Evolutionary conservation across 2,329 filamentous ascomycete species (phyloP), one percentile per base, ranked within the genome.

Genomic region (Beauveria varroae): DNA sequence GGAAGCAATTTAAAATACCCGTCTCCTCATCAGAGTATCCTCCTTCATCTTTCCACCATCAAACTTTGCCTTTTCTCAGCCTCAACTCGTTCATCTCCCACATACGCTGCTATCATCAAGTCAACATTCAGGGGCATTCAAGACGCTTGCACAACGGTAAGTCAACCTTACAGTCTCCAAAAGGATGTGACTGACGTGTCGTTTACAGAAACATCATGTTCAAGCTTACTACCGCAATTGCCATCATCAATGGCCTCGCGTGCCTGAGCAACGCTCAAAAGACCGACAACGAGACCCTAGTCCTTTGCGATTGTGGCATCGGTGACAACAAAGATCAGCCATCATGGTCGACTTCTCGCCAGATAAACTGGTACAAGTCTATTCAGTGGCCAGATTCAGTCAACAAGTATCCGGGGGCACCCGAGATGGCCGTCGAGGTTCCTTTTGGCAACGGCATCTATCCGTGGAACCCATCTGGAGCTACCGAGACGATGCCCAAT

Each of bases 341-440:
- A 10, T 69, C 68, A 40, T 77, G 75, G 75, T 77, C 75, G 7
- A 77, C 75, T 5, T 77, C 75, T 50, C 75, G 75, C 46, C 75
- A 77, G 65, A 74, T 77, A 67, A 77, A 77, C 63, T 77, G 75
- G 75, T 77, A 77, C 60, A 59, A 72, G 51, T 70, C 75, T 10
- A 70, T 76, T 49, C 61, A 67, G 40, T 77, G 75, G 75, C 71
- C 74, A 16, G 65, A 67, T 4, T 69, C 69, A 34, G 71, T 68
- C 43, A 71, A 71, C 34, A 65, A 68, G 14, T 74, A 74, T 43
- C 74, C 75, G 12, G 67, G 69, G 16, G 69, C 72, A 28, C 74
- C 75, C 12, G 70, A 76, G 40, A 70, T 76, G 71, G 69, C 71
- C 18, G 72, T 76, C 14, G 69, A 77, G 64, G 68, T 77, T 51